Evolutionary conservation across 2,329 filamentous ascomycete genomes (phyloP).

Genomic region (Sordariomycetes sp.): DNA sequence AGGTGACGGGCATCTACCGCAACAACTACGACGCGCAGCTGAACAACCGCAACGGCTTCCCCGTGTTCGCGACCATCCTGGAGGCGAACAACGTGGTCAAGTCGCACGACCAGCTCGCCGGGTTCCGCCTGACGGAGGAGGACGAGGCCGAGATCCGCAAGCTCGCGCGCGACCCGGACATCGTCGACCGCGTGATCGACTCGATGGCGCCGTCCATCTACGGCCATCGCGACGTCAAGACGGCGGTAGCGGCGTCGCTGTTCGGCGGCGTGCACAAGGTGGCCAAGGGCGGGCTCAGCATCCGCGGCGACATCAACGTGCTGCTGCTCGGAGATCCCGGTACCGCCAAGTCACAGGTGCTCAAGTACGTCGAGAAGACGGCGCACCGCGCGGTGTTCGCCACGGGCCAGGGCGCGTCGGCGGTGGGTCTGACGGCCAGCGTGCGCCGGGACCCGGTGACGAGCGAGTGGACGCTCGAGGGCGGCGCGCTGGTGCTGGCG

Average conservation of each 20-base stretch:
- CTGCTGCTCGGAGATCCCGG: conserved; percentile 92
- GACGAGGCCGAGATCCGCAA: conserved; percentile 86
- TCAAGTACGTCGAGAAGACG: conserved; percentile 97
- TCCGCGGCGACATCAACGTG: conserved; percentile 97
- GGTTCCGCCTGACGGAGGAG: conserved; percentile 89
- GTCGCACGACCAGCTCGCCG: conserved; percentile 91
- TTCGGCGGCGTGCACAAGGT: conserved; percentile 92
- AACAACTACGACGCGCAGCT: conserved; percentile 98
- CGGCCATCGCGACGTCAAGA: conserved; percentile 94
- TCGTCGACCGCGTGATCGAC: conserved; percentile 84
- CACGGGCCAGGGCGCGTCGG: conserved; percentile 92
- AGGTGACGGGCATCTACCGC: conserved; percentile 91
- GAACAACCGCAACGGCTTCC: conserved; percentile 98
- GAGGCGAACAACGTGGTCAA: conserved; percentile 98
- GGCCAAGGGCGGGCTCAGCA: conserved; percentile 77
- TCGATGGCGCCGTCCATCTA: conserved; percentile 98
- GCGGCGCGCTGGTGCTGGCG: conserved; percentile 86
- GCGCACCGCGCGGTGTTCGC: conserved; percentile 95
- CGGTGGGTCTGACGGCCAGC: conserved; percentile 93
- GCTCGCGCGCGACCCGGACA: conserved; percentile 79
- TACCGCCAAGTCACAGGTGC: conserved; percentile 93
- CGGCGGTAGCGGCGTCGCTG: conserved; percentile 82
- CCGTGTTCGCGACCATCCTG: conserved; percentile 93
- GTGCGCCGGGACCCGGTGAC: conserved; percentile 93
- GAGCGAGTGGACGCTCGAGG: conserved; percentile 94